A percentile compares a stretch with the other conserved stretches of the same genome.
Conservation (phyloP, 768 basidiomycete species). For the Hericium coralloides region DNA sequence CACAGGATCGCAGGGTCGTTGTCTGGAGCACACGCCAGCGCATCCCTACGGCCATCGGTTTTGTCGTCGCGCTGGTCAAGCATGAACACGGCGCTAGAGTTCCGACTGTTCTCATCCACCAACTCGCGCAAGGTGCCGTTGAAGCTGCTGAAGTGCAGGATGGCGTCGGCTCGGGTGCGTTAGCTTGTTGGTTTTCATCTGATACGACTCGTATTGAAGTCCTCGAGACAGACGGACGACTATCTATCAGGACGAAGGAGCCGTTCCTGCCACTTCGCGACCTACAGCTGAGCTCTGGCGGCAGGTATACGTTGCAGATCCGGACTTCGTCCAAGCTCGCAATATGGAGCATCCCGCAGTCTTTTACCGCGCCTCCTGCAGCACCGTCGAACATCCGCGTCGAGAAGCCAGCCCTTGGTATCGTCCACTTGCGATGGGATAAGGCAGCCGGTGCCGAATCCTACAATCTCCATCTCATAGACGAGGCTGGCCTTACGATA, state of each 20-base stretch:
- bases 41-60: not conserved
- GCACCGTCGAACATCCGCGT: not conserved
- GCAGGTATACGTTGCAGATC: not conserved
- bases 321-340: not conserved
- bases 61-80: not conserved
- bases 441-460: not conserved
- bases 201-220: not conserved
- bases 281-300: not conserved
- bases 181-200: not conserved
- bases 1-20: not conserved
- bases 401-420: not conserved
- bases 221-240: not conserved
- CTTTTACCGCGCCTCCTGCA: not conserved
- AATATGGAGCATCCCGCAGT: not conserved
- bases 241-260: not conserved
- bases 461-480: not conserved
- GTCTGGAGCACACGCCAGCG: not conserved
- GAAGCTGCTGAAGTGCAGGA: no score
- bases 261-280: not conserved
- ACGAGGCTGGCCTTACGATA: not conserved
- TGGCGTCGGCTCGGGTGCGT: no score
- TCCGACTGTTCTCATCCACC: no score
- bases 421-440: not conserved
- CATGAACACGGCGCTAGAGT: not conserved
- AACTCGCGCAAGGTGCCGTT: no score